phyloP scores from a whole-genome alignment of 2,329 filamentous ascomycete species.

The Periconia sp. region DNA sequence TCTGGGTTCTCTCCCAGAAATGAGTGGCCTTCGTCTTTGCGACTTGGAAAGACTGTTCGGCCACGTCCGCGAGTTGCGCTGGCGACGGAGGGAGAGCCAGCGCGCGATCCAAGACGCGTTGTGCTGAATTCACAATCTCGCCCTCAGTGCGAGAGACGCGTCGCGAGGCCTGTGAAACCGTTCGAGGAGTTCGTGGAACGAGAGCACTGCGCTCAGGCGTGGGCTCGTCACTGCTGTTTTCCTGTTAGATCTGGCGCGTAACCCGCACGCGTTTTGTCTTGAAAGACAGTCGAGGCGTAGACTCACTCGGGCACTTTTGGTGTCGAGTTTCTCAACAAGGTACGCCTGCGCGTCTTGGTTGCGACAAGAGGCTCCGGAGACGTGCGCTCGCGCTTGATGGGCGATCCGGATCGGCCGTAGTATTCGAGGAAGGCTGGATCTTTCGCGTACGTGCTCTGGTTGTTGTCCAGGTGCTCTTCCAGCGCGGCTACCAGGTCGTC shows the following conservation, averaged over 20 bases:
- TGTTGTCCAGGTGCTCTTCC: slow-evolving; percentile 51
- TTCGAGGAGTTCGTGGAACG: slow-evolving; percentile 43
- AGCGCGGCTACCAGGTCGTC: slow-evolving; percentile 66
- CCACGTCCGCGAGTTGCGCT: slow-evolving; percentile 59
- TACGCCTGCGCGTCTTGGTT: slow-evolving; percentile 33
- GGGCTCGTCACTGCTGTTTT: slow-evolving; percentile 39
- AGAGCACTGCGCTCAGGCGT: slow-evolving; percentile 51
- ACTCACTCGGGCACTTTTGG: not conserved
- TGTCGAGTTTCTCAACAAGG: not conserved
- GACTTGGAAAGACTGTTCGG: slow-evolving; percentile 61
- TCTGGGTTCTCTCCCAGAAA: slow-evolving; percentile 65
- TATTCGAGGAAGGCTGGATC: slow-evolving; percentile 71
- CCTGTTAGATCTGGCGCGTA: slow-evolving; percentile 26
- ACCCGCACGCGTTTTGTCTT: slow-evolving; percentile 19
- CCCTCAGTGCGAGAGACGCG: slow-evolving; percentile 55
- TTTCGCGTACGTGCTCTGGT: slow-evolving; percentile 65
- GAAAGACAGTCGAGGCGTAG: not conserved
- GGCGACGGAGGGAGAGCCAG: slow-evolving; percentile 72
- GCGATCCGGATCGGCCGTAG: slow-evolving; percentile 67
- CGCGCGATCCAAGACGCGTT: slow-evolving; percentile 7
- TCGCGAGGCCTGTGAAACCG: slow-evolving; percentile 41
- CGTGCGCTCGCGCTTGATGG: slow-evolving; percentile 51
- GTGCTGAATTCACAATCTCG: not conserved
- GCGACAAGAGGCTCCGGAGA: slow-evolving; percentile 40
- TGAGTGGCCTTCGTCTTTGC: slow-evolving; percentile 65